Base-by-base conservation (phyloP, 2,329 filamentous ascomycete genomes). In the Fusarium odoratissimum region DNA sequence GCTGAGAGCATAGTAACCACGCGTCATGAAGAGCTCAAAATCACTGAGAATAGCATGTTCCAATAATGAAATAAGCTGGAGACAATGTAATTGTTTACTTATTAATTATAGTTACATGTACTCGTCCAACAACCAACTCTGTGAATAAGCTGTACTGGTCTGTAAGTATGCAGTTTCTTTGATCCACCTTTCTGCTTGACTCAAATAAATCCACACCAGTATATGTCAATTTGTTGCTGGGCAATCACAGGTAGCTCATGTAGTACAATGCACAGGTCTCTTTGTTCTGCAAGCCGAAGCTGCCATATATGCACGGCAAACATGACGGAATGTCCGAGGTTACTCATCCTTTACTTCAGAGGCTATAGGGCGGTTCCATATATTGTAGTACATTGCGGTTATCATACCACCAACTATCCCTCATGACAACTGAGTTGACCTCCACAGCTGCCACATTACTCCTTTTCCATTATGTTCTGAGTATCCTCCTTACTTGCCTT, bases 1-100 rank as follows among this genome's bases (percentile, higher is more conserved):
- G 77, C 79, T 81, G 79, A 78, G 68, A 64, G 60, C 70, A 61
- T 61, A 65, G 67, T 71, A 48, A 62, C 64, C 68, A 74, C 74
- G 62, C 70, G 70, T 73, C 45, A 67, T 67, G 66, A 60, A 58
- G 51, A 49, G 42, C 21, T 30, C 37, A 48, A 17, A 35, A 41
- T 10, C 12, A 33, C 8, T 16, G 17, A 31, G 23, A 44, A 45
- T 21, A 23, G 17, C 25, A 56, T 21, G 2, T n/a, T 14, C 1
- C 11, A 33, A 23, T 9, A 55, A 33, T 44, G 23, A 56, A 60
- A 38, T 19, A 30, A 30, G 33, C 35, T 40, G 3, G 2, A 30
- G 23, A 28, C 5, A 30, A 17, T n/a, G 5, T 2, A 12, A 9
- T 17, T 40, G 2, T 13, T 28, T 6, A 17, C 7, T 30, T 14